Conservation (phyloP, 768 basidiomycete species). For the Dentipellis sp. region DNA sequence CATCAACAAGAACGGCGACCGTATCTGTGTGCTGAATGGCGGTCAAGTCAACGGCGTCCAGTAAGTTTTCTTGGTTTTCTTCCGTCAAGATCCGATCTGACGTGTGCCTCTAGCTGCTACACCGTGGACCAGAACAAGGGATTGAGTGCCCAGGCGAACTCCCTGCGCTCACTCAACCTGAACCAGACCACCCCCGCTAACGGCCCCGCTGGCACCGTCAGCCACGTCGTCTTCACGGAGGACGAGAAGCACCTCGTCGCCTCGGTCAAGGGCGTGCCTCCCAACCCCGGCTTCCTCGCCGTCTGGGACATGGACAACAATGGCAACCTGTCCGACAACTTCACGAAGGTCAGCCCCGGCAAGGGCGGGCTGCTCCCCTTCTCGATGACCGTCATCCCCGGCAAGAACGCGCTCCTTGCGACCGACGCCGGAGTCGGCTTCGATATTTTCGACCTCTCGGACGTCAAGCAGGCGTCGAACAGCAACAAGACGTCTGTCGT, state of each 20-base stretch:
- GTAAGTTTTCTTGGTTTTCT: conserved; percentile 1
- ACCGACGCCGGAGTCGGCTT: conserved; percentile 22
- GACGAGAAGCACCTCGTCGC: conserved; percentile 35
- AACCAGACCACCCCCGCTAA: conserved; percentile 44
- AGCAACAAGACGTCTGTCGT: conserved; percentile 17
- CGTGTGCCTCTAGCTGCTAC: conserved; percentile 28
- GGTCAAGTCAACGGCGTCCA: conserved; percentile 14
- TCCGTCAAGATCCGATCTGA: too few species aligned
- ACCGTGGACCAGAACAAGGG: conserved; percentile 32
- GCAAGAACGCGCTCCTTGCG: conserved; percentile 20
- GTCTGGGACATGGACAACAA: conserved; percentile 36
- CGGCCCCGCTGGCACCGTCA: conserved; percentile 35
- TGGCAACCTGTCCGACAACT: conserved; percentile 35
- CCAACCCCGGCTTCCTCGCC: conserved; percentile 39
- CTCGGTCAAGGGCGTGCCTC: conserved; percentile 39
- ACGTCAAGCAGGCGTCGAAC: conserved; percentile 16
- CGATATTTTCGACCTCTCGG: conserved; percentile 20
- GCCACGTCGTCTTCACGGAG: conserved; percentile 38
- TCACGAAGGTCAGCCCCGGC: conserved; percentile 26
- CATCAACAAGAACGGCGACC: conserved; percentile 6
- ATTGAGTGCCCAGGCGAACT: conserved; percentile 29
- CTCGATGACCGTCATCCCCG: conserved; percentile 30
- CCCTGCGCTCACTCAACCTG: conserved; percentile 32
- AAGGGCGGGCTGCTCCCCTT: conserved; percentile 39
- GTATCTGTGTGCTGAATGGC: conserved; percentile 16